Percentiles rank a stretch among this genome's conserved stretches.
Conservation (phyloP, 1,139 yeast genomes). For the Lodderomyces theae region DNA sequence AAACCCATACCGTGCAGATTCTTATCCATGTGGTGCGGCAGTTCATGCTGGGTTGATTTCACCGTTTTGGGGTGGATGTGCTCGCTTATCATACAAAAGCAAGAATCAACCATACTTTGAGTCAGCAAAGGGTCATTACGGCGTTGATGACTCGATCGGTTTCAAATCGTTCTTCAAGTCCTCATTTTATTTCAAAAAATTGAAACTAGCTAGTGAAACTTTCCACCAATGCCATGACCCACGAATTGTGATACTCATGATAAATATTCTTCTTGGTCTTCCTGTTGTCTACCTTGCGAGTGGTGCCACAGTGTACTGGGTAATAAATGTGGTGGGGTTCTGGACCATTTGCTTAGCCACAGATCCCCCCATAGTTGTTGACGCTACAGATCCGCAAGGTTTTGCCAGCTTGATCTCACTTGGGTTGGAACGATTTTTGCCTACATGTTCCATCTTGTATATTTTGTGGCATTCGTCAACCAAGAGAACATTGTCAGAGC, state of each 20-base stretch:
- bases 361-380: slow-evolving; percentile 73
- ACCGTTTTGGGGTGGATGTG: slow-evolving; percentile 79
- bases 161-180: slow-evolving; percentile 76
- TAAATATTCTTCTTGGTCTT: slow-evolving; percentile 58
- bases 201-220: slow-evolving; percentile 18
- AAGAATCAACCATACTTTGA: slow-evolving; percentile 54
- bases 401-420: slow-evolving; percentile 63
- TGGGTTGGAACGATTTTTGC: slow-evolving; percentile 73
- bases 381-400: slow-evolving; percentile 51
- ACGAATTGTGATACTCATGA: slow-evolving; percentile 50
- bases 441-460: slow-evolving; percentile 67
- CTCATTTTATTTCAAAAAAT: slow-evolving; percentile 56
- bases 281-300: slow-evolving; percentile 58
- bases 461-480: slow-evolving; percentile 67
- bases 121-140: slow-evolving; percentile 44
- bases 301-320: slow-evolving; percentile 63
- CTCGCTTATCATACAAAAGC: slow-evolving; percentile 52
- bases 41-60: slow-evolving; percentile 80
- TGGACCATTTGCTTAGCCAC: slow-evolving; percentile 81
- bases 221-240: slow-evolving; percentile 64
- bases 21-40: slow-evolving; percentile 88
- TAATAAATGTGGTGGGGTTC: slow-evolving; percentile 64
- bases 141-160: slow-evolving; percentile 54
- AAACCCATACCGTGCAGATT: slow-evolving; percentile 79
- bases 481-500: slow-evolving; percentile 28